These are phyloP conservation scores for Streptanthus diversifolius DNA, from an alignment of 345 rosid species.

Conservation along the genomic window DNA sequence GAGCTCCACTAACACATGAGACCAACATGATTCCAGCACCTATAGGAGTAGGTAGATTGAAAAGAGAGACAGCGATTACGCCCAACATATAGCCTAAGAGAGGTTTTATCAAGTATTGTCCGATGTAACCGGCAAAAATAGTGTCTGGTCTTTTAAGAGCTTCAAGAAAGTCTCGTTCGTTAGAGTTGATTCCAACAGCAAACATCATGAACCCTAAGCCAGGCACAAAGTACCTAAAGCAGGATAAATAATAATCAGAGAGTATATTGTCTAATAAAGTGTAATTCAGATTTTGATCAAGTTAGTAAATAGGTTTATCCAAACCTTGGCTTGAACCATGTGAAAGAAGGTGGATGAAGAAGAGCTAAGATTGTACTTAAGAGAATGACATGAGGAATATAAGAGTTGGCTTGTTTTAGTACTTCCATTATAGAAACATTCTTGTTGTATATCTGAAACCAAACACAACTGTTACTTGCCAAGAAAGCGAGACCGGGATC, in stretches of 20 bases:
- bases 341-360: slow-evolving; percentile 77
- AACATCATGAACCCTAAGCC: slow-evolving; percentile 96
- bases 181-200: slow-evolving; percentile 91
- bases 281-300: background rate
- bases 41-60: slow-evolving; percentile 68
- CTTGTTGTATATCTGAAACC: slow-evolving; percentile 40
- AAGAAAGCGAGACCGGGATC: background rate
- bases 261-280: background rate
- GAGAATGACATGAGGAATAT: slow-evolving; percentile 72
- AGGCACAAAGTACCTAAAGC: slow-evolving; percentile 80
- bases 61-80: slow-evolving; percentile 47
- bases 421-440: slow-evolving; percentile 44
- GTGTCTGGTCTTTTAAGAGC: slow-evolving; percentile 73
- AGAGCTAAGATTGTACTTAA: slow-evolving; percentile 87
- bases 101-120: slow-evolving; percentile 84
- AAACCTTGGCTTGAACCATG: slow-evolving; percentile 91
- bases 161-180: slow-evolving; percentile 77
- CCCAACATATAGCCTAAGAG: slow-evolving; percentile 80
- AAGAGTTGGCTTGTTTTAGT: slow-evolving; percentile 68
- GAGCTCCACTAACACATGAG: slow-evolving; percentile 97
- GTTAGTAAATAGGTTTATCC: background rate
- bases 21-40: slow-evolving; percentile 97
- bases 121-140: slow-evolving; percentile 71
- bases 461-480: background rate
- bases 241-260: background rate